Percentiles rank a stretch among this genome's conserved stretches.
phyloP scores from a whole-genome alignment of 129 eudicot species.

The Kitagawia praeruptora region DNA sequence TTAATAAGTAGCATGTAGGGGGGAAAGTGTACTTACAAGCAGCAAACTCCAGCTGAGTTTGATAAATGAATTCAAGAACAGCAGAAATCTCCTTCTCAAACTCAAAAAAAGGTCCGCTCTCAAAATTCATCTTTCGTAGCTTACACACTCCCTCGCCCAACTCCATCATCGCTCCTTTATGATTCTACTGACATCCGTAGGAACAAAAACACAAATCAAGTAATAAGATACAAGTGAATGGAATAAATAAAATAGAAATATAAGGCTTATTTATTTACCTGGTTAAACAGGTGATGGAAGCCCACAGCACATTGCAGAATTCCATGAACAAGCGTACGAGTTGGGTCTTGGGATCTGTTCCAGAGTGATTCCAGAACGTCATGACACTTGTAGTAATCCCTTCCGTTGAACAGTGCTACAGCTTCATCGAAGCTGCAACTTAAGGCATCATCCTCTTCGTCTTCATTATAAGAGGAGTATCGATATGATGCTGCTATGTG shows the following conservation, averaged over 20 bases:
- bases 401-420: conserved; percentile 51
- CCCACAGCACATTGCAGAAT: conserved; percentile 88
- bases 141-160: conserved; percentile 87
- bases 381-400: conserved; percentile 73
- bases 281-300: conserved; percentile 86
- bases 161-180: conserved; percentile 97
- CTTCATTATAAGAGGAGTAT: conserved; percentile 31
- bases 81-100: conserved; percentile 73
- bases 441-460: conserved; percentile 10
- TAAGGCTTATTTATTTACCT: conserved; percentile 26
- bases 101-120: conserved; percentile 59
- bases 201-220: neutral
- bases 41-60: conserved; percentile 83
- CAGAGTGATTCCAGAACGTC: conserved; percentile 73
- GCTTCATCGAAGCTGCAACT: conserved; percentile 55
- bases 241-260: neutral
- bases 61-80: conserved; percentile 75
- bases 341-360: conserved; percentile 66
- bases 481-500: conserved; percentile 37
- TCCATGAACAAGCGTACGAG: conserved; percentile 64
- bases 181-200: conserved; percentile 34
- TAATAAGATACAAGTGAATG: neutral
- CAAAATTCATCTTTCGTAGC: conserved; percentile 66
- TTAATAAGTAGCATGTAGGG: neutral
- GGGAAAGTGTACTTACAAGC: conserved; percentile 51